Evolutionary conservation across 2,329 filamentous ascomycete genomes (phyloP), one percentile per base, ranked within the genome.

Genomic region (Erysiphe neolycopersici): DNA sequence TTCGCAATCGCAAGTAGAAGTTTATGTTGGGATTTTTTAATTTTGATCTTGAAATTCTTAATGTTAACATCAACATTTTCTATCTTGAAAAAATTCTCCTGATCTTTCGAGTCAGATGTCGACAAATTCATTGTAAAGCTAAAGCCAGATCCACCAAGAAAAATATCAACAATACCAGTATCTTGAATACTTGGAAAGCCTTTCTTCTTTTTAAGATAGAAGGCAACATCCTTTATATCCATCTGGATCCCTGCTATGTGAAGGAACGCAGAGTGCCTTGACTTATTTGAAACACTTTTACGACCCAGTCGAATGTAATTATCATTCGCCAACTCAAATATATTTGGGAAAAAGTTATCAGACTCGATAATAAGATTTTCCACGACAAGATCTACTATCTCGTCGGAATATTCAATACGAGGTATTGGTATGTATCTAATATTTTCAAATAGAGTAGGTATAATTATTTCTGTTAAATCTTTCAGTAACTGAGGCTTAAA

Each of bases 21-120:
- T 71, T 94, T 98, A 70, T 95, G 85, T 60, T 78, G 91, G 43
- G 85, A 94, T 66, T 93, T 74, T 68, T 85, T 84, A 50, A 98
- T 61, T 65, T 92, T 93, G 63, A 98, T 76, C 52, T 79, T 71
- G 46, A 94, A 68, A 55, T 85, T 60, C 62, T 81, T 79, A 17
- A 92, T 45, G 42, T 47, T 39, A n/a, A 46, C 81, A 36, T 79
- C 68, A 3, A 93, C 79, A 60, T 79, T 85, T 56, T 92, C 83
- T 47, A 95, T 70, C 70, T 93, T 94, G 71, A 95, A 87, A 63
- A 92, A 89, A 59, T 89, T 75, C 53, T 80, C 73, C 26, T 67
- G 64, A 54, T 93, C 84, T 17, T 65, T 67, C 57, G 76, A 71
- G 43, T 87, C 75, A 2, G 82, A 76, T 40, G 76, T 85, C 45